phyloP scores from a whole-genome alignment of 163 green algal species.

The Scenedesmus sp. region DNA sequence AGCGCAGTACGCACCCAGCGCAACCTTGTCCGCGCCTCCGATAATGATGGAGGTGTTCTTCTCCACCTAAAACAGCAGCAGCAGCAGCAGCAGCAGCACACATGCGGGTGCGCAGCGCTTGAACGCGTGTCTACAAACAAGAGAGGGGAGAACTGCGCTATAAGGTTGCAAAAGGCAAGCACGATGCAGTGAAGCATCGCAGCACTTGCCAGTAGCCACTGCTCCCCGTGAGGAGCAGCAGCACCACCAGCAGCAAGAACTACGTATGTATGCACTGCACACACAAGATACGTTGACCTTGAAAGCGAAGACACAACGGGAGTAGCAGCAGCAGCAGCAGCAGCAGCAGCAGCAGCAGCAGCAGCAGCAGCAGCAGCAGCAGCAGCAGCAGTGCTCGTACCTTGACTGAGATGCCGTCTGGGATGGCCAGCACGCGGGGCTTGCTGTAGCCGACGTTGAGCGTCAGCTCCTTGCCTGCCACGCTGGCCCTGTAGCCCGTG shows the following conservation, averaged over 20 bases:
- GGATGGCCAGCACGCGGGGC: conserved; percentile 91
- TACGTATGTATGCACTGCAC: too few relatives aligned
- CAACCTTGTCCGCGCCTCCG: conserved; percentile 87
- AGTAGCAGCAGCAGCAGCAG: not conserved
- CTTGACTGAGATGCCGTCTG: conserved; percentile 78
- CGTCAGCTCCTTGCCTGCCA: conserved; percentile 84
- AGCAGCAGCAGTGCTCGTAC: conserved; percentile 54
- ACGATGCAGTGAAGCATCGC: too few relatives aligned
- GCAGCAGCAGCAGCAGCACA: not conserved
- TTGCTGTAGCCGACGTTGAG: conserved; percentile 96
- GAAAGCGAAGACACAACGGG: too few relatives aligned
- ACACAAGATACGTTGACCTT: too few relatives aligned
- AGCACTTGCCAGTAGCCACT: too few relatives aligned
- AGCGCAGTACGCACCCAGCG: conserved; percentile 88
- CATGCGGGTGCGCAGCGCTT: too few relatives aligned
- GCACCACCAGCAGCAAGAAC: too few relatives aligned
- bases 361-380: not conserved
- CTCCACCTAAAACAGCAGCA: conserved; percentile 80
- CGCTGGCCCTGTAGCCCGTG: conserved; percentile 93
- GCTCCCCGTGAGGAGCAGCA: too few relatives aligned
- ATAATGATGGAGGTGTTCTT: conserved; percentile 90
- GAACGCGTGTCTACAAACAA: too few relatives aligned
- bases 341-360: not conserved
- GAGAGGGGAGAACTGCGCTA: too few relatives aligned
- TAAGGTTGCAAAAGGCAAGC: too few relatives aligned